Conservation (phyloP, 257 asterid genomes). For the Cynanchum wilfordii region DNA sequence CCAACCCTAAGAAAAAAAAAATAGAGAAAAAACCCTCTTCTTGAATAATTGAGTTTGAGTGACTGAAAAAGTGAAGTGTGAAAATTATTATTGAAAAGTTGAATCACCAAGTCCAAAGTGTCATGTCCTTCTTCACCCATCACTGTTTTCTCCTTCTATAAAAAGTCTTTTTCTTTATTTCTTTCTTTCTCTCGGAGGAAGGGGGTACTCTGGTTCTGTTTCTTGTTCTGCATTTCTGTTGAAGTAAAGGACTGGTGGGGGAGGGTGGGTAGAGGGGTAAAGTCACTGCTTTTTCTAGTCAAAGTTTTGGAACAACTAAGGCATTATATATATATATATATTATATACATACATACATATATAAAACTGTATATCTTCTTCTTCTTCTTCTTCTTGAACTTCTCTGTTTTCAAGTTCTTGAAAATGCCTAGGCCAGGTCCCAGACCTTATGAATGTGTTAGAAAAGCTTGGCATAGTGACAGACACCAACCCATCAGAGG, state of each 20-base stretch:
- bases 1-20: too few species aligned
- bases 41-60: conserved; percentile 17
- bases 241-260: not conserved
- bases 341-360: too few species aligned
- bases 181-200: not conserved
- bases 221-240: not conserved
- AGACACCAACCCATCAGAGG: conserved; percentile 87
- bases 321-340: not conserved
- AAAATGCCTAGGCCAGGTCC: conserved; percentile 93
- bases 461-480: conserved; percentile 98
- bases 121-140: not conserved
- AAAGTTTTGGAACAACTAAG: not conserved
- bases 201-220: not conserved
- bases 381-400: not conserved
- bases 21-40: not conserved
- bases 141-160: not conserved
- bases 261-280: not conserved
- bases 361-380: not conserved
- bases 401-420: conserved; percentile 13
- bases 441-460: conserved; percentile 88
- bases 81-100: not conserved
- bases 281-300: not conserved
- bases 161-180: not conserved
- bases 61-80: conserved; percentile 5
- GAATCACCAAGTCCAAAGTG: not conserved